phyloP scores from a whole-genome alignment of 192 early-diverging fungal genomes.

The Haplosporangium gracile region DNA sequence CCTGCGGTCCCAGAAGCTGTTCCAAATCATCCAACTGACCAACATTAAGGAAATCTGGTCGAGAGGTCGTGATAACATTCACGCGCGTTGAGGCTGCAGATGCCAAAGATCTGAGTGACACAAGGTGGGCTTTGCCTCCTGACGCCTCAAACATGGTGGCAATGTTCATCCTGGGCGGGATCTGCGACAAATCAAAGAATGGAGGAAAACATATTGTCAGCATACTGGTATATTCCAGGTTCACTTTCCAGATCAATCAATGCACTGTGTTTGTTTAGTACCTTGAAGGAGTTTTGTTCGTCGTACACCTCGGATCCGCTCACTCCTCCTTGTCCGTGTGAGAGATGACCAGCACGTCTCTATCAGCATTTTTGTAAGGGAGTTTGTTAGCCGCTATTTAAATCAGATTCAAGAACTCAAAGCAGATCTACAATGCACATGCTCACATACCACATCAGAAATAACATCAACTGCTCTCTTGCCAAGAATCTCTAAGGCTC shows the following conservation, averaged over 20 bases:
- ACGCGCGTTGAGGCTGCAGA: not conserved
- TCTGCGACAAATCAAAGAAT: not conserved
- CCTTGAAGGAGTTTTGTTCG: slow-evolving; percentile 32
- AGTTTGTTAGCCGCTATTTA: not conserved
- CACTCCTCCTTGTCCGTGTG: slow-evolving; percentile 20
- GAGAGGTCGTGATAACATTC: not conserved
- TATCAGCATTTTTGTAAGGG: not conserved
- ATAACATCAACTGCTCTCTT: slow-evolving; percentile 51
- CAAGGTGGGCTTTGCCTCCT: slow-evolving; percentile 10
- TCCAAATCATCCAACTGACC: slow-evolving; percentile 36
- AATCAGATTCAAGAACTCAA: not conserved
- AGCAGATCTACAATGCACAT: not conserved
- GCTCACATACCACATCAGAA: slow-evolving; percentile 38
- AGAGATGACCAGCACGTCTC: slow-evolving; percentile 36
- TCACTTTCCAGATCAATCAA: too few species aligned
- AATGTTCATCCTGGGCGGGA: slow-evolving; percentile 33
- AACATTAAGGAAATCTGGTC: slow-evolving; percentile 21
- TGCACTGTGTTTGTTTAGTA: not conserved
- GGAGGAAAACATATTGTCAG: not conserved
- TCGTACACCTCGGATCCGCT: slow-evolving; percentile 13
- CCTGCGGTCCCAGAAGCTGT: slow-evolving; percentile 4
- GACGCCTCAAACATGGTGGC: slow-evolving; percentile 19
- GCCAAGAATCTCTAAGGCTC: slow-evolving; percentile 44
- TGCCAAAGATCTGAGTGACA: slow-evolving; percentile 4
- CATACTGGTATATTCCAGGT: not conserved